Evolutionary conservation across 352 stramenopile genomes (phyloP).

Genomic region (Albugo candida): DNA sequence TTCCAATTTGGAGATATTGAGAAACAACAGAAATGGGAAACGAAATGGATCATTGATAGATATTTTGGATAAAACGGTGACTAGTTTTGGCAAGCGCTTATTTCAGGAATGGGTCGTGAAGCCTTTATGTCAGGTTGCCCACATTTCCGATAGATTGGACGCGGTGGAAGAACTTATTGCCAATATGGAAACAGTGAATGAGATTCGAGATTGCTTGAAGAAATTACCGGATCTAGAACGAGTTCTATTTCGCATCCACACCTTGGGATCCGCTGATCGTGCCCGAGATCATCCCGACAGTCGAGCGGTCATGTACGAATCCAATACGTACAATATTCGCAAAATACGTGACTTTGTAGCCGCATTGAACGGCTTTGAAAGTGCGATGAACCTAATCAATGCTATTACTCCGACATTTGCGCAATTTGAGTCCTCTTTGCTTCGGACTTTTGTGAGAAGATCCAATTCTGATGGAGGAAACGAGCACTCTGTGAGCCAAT

Average conservation of each 20-base stretch:
- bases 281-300: conserved; percentile 86
- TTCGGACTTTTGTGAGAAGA: conserved; percentile 16
- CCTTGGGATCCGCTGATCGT: conserved; percentile 78
- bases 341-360: conserved; percentile 91
- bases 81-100: conserved; percentile 87
- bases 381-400: conserved; percentile 60
- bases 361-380: conserved; percentile 80
- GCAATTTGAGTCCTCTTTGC: conserved; percentile 26
- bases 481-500: conserved; percentile 25
- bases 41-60: conserved; percentile 83
- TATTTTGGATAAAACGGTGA: conserved; percentile 81
- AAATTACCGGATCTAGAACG: conserved; percentile 93
- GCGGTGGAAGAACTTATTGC: conserved; percentile 89
- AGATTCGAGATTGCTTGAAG: conserved; percentile 70
- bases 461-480: neutral
- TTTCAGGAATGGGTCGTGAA: conserved; percentile 95
- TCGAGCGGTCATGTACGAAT: conserved; percentile 96
- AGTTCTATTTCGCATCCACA: conserved; percentile 90
- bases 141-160: conserved; percentile 92
- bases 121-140: conserved; percentile 84
- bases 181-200: conserved; percentile 40
- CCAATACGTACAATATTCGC: conserved; percentile 89
- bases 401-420: conserved; percentile 57
- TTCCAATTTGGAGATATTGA: conserved; percentile 91
- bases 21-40: conserved; percentile 80